Base-by-base conservation (phyloP, 2,329 filamentous ascomycete species). In the Aureobasidium musti region DNA sequence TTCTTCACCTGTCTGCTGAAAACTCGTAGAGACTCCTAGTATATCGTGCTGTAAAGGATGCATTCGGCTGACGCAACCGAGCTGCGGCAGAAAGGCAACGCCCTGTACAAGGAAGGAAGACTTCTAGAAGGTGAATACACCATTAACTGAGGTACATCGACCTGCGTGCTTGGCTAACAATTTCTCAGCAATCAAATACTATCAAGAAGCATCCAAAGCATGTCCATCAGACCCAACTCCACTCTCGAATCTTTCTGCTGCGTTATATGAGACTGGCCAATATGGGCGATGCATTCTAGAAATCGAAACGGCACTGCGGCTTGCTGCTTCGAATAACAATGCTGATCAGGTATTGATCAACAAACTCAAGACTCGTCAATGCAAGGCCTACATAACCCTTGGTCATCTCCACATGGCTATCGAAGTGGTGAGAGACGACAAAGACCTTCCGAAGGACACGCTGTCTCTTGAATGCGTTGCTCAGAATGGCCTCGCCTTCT, bases 101-200 rank as follows among this genome's bases (percentile, higher is more conserved):
- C 35, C 21, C 33, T 57, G 23, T 57, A 57, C 14, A 57, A 57
- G 37, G 37, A 57, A 57, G 54, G 37, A 28, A 43, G 43, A 23
- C 23, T 56, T 14, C 13, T 23, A n/a, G 33, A 56, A 56, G 52
- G 52, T 56, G 2, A 53, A n/a, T n/a, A 8, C 28, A 14, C 19
- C 3, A n/a, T 10, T 35, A 17, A 21, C 3, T 17, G 19, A n/a
- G 28, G 5, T 14, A 33, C 35, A 33, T 5, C 28, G 11, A 53
- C 10, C 30, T 30, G 30, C 30, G 30, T 30, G 30, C 30, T n/a
- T n/a, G 8, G 7, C 50, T 53, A 11, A 53, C 23, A 53, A 14
- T 35, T 8, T 19, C n/a, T 11, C 11, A 53, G 50, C 50, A 10
- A 53, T 53, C 26, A 35, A 35, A 35, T 35, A 21, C 28, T 21